These are phyloP conservation scores for Thinopyrum elongatum DNA, from an alignment of 176 grass and related monocot genomes.

Conservation along the genomic window DNA sequence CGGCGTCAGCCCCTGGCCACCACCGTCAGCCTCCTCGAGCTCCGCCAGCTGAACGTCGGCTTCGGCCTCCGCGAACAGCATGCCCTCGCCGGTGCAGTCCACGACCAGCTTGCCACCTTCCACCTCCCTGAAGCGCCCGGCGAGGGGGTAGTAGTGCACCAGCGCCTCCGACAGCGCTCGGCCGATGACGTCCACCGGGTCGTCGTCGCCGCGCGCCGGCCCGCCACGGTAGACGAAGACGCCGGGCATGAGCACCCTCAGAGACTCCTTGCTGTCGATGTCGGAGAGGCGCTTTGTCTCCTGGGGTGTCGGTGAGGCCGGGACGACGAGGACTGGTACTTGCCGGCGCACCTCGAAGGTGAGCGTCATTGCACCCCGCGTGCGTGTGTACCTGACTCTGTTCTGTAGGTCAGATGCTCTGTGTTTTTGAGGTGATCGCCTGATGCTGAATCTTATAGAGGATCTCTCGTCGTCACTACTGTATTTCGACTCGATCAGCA, in stretches of 20 bases:
- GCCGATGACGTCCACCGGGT: constrained; percentile 23
- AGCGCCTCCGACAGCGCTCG: constrained; percentile 31
- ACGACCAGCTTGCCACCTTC: constrained; percentile 42
- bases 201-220: neutral
- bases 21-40: neutral
- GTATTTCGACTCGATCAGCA: too few relatives aligned
- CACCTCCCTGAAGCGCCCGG: constrained; percentile 39
- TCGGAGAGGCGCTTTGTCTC: constrained; percentile 54
- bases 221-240: constrained; percentile 31
- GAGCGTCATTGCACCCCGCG: neutral
- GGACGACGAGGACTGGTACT: constrained; percentile 20
- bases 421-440: too few relatives aligned
- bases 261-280: constrained; percentile 47
- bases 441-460: too few relatives aligned
- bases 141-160: constrained; percentile 59
- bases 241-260: neutral
- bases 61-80: constrained; percentile 56
- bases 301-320: neutral
- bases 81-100: constrained; percentile 48
- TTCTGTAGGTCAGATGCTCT: too few relatives aligned
- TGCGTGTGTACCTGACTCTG: too few relatives aligned
- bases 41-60: constrained; percentile 38
- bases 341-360: constrained; percentile 36
- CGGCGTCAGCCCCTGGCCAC: neutral
- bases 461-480: too few relatives aligned